These are phyloP conservation scores for Coemansia sp. DNA, from an alignment of 192 early-diverging fungal species.

Conservation along the genomic window DNA sequence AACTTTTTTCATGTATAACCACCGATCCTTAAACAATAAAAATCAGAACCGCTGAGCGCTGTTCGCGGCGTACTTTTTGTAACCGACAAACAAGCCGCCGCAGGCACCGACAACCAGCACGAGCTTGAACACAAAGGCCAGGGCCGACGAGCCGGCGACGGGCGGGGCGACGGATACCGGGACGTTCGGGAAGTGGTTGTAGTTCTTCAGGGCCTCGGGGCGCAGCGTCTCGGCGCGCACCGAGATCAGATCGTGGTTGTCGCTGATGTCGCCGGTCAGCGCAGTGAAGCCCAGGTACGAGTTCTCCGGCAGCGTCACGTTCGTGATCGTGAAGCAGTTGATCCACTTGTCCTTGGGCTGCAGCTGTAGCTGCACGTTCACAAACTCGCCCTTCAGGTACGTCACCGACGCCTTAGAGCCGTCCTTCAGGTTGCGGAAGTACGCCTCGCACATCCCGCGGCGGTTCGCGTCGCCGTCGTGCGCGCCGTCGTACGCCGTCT, in stretches of 20 bases:
- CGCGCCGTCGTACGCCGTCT: constrained; percentile 78
- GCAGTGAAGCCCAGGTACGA: constrained; percentile 91
- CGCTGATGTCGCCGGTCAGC: constrained; percentile 85
- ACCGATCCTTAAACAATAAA: too few species aligned
- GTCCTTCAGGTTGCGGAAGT: constrained; percentile 70
- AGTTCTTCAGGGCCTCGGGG: constrained; percentile 46
- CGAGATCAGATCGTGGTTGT: constrained; percentile 56
- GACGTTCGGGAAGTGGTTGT: constrained; percentile 15
- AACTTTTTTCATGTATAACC: too few species aligned
- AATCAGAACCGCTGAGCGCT: constrained; percentile 49
- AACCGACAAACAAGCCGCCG: constrained; percentile 44
- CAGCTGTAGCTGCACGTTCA: constrained; percentile 55
- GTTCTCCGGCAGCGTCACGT: constrained; percentile 74
- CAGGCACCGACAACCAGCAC: constrained; percentile 39
- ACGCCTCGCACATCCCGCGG: constrained; percentile 66
- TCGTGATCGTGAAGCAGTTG: constrained; percentile 77
- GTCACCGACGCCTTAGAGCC: constrained; percentile 67
- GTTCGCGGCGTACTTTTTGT: constrained; percentile 45
- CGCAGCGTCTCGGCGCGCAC: constrained; percentile 46
- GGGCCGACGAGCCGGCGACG: constrained; percentile 11
- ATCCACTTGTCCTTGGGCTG: constrained; percentile 67
- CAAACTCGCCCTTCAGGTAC: constrained; percentile 65
- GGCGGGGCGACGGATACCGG: background rate
- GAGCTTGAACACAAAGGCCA: constrained; percentile 43
- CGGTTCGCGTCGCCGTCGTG: constrained; percentile 78